Evolutionary conservation across 805 yeast species (phyloP).

Genomic region (Candida pseudofarinosa): DNA sequence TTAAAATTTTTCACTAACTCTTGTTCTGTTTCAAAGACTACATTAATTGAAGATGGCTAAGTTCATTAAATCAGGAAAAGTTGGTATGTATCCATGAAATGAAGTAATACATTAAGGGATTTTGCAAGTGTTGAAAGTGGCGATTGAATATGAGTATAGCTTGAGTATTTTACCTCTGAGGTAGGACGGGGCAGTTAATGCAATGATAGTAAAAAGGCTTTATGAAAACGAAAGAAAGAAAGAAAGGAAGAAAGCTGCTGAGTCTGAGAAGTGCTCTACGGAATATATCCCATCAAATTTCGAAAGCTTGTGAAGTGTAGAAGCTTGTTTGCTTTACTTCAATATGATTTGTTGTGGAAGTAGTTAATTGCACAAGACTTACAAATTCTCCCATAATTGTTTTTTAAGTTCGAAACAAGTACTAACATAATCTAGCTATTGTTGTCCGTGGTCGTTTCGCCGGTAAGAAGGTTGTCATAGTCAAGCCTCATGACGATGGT

Average conservation of each 20-base stretch:
- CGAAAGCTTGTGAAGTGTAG: no score
- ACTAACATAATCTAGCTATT: constrained; percentile 68
- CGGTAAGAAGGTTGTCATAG: constrained; percentile 99
- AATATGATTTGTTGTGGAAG: not conserved
- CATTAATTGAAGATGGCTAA: constrained; percentile 68
- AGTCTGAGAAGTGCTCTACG: no score
- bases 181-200: no score
- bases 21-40: not conserved
- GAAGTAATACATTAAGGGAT: not conserved
- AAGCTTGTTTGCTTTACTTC: no score
- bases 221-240: no score
- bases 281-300: no score
- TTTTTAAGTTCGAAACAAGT: constrained; percentile 4
- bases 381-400: not conserved
- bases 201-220: no score
- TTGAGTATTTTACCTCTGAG: not conserved
- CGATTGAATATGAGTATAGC: not conserved
- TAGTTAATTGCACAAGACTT: not conserved
- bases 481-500: constrained; percentile 98
- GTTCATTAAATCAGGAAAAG: constrained; percentile 99
- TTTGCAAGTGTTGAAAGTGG: not conserved
- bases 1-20: constrained; percentile 6
- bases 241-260: no score
- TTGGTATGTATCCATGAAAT: constrained; percentile 64
- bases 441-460: constrained; percentile 99